A percentile compares a stretch with the other conserved stretches of the same genome.
phyloP scores from a whole-genome alignment of 768 basidiomycete genomes.

The Mycena indigotica region DNA sequence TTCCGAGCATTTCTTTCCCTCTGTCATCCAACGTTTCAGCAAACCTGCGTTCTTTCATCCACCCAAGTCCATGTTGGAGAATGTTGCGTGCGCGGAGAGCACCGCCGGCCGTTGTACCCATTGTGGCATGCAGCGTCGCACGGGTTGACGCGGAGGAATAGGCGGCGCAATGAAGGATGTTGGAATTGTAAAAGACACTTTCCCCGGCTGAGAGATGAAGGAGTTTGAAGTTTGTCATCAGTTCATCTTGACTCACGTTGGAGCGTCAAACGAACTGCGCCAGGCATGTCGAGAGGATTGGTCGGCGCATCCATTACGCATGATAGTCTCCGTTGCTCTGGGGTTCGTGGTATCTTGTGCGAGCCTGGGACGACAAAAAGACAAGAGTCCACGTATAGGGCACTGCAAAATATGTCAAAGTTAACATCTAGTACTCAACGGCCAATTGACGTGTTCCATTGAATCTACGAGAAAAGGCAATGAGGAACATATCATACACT shows the following conservation, averaged over 20 bases:
- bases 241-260: constrained; percentile 44
- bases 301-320: constrained; percentile 49
- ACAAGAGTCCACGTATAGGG: constrained; percentile 68
- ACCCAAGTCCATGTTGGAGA: constrained; percentile 70
- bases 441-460: constrained; percentile 77
- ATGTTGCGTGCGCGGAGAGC: constrained; percentile 67
- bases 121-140: constrained; percentile 70
- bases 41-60: constrained; percentile 65
- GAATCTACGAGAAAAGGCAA: constrained; percentile 46
- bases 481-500: neutral
- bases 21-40: constrained; percentile 43
- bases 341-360: constrained; percentile 58
- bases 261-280: constrained; percentile 55
- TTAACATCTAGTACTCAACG: neutral
- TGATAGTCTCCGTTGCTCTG: constrained; percentile 60
- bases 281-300: constrained; percentile 72
- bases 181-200: constrained; percentile 79
- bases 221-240: neutral
- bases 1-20: constrained; percentile 59
- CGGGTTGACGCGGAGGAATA: constrained; percentile 54
- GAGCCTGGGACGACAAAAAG: constrained; percentile 73
- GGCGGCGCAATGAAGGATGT: constrained; percentile 73
- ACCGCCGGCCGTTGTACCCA: constrained; percentile 66
- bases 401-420: constrained; percentile 40
- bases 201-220: constrained; percentile 56